Percentiles rank a stretch among this genome's conserved stretches.
Evolutionary conservation across 805 yeast genomes (phyloP).

Genomic region (Wickerhamomyces bisporus): DNA sequence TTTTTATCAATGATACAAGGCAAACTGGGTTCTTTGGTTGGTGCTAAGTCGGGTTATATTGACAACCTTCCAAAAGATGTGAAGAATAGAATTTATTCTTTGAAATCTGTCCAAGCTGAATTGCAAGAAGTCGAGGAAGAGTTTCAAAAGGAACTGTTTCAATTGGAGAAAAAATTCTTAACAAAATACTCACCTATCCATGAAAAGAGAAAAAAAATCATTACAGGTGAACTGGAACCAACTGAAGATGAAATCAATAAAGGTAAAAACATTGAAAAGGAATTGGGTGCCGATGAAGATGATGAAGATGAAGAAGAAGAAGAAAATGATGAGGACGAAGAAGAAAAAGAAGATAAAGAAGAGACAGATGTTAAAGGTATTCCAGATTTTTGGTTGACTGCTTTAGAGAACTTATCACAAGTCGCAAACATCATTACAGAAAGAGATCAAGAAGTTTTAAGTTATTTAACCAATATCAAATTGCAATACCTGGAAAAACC

Average conservation of each 20-base stretch:
- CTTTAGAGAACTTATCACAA: slow-evolving; percentile 78
- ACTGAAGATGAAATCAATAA: slow-evolving; percentile 68
- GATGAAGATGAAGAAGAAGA: slow-evolving; percentile 39
- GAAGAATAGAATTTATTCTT: slow-evolving; percentile 71
- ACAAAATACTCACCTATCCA: slow-evolving; percentile 71
- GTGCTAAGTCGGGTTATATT: slow-evolving; percentile 82
- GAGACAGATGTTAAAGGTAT: slow-evolving; percentile 57
- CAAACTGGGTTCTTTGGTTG: slow-evolving; percentile 76
- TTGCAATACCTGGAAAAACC: slow-evolving; percentile 78
- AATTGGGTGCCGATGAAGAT: slow-evolving; percentile 40
- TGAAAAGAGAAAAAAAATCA: slow-evolving; percentile 63
- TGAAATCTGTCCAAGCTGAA: slow-evolving; percentile 74
- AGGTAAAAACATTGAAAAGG: slow-evolving; percentile 69
- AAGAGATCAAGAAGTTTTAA: slow-evolving; percentile 81
- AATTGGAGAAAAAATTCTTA: slow-evolving; percentile 76
- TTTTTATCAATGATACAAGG: slow-evolving; percentile 86
- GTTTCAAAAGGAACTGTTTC: slow-evolving; percentile 84
- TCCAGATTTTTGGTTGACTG: slow-evolving; percentile 96
- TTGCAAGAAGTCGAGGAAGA: slow-evolving; percentile 84
- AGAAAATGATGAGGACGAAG: slow-evolving; percentile 36
- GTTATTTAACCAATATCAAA: slow-evolving; percentile 61
- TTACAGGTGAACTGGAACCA: slow-evolving; percentile 74
- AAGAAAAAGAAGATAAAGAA: slow-evolving; percentile 40
- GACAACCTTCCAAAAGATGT: slow-evolving; percentile 67
- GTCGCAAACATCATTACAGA: slow-evolving; percentile 83